Evolutionary conservation across 1,139 yeast species (phyloP), one percentile per base, ranked within the genome.

Genomic region (Suhomyces coccinellae): DNA sequence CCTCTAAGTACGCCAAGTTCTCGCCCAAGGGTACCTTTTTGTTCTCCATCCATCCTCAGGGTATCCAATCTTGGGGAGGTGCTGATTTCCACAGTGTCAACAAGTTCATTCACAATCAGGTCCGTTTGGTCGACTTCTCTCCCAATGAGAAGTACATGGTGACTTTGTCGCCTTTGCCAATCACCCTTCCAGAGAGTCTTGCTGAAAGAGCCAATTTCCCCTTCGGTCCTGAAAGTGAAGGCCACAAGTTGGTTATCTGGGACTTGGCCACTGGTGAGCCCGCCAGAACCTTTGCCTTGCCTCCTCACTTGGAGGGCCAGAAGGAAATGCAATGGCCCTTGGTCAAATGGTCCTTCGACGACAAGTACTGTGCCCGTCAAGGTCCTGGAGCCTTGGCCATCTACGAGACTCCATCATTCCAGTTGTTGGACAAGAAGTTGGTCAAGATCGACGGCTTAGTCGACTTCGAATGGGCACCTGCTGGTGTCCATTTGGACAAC

Each of bases 11-110:
- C 56, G 87, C 91, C 58, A 85, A 85, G 63, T 93, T 91, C 75
- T 90, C 98, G 43, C 97, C 98, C 59, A 83, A 84, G 69, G 99
- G 99, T 66, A 85, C 95, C 22, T 91, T 82, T 61, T 72, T 93
- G 55, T 83, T 88, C 58, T 85, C 97, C 2, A 79, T 90, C 61
- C 97, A 93, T 67, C 90, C 91, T 46, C 96, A 89, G 70, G 99
- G 99, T 74, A 83, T 90, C 46, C 96, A 90, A 66, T 80, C 95
- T 31, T 93, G 98, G 96, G 99, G 98, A 63, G 98, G 98, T 52
- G 80, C 80, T 42, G 77, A 81, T 38, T 90, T 90, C 65, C 80
- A 78, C 53, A 80, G 87, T 58, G 74, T 90, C 56, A 82, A 79
- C 58, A 85, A 90, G 67, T 89, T 87, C 63, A 78, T 85, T 52